phyloP scores from a whole-genome alignment of 164 flowering plant species.

The Tinospora cordifolia region DNA sequence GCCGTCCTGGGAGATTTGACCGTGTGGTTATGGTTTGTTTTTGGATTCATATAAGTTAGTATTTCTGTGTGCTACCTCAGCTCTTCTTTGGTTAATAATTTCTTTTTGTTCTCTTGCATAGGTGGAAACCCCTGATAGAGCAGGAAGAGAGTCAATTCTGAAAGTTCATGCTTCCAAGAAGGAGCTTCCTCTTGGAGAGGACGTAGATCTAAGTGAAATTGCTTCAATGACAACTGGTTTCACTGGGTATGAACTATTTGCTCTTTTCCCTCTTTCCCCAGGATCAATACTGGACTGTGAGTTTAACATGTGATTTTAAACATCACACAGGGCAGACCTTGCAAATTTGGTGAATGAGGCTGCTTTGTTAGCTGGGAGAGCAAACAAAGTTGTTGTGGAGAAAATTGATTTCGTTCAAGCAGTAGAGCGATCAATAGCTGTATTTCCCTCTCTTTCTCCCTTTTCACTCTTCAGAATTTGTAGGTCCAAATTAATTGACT shows the following conservation, averaged over 20 bases:
- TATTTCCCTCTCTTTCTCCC: constrained; percentile 22
- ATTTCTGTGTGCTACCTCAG: neutral
- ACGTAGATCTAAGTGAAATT: constrained; percentile 66
- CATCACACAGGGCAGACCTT: constrained; percentile 85
- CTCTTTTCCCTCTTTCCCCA: neutral
- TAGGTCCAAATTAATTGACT: too few relatives aligned
- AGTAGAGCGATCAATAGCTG: constrained; percentile 96
- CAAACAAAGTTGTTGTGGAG: constrained; percentile 68
- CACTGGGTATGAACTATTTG: constrained; percentile 57
- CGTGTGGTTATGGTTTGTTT: constrained; percentile 79
- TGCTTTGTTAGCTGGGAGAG: constrained; percentile 93
- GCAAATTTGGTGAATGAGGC: constrained; percentile 98
- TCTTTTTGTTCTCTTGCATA: constrained; percentile 19
- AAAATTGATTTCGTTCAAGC: constrained; percentile 86
- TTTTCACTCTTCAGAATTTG: too few relatives aligned
- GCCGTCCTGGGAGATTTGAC: constrained; percentile 99
- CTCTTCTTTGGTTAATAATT: constrained; percentile 3
- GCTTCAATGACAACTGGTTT: constrained; percentile 96
- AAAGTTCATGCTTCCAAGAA: constrained; percentile 87
- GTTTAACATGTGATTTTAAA: constrained; percentile 22
- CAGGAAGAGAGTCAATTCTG: constrained; percentile 87
- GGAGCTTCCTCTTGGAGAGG: constrained; percentile 78
- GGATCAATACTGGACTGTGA: neutral
- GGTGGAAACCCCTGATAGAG: constrained; percentile 95
- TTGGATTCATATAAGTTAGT: neutral